These are phyloP conservation scores for Mycena pura DNA, from an alignment of 768 basidiomycete species.

Conservation along the genomic window DNA sequence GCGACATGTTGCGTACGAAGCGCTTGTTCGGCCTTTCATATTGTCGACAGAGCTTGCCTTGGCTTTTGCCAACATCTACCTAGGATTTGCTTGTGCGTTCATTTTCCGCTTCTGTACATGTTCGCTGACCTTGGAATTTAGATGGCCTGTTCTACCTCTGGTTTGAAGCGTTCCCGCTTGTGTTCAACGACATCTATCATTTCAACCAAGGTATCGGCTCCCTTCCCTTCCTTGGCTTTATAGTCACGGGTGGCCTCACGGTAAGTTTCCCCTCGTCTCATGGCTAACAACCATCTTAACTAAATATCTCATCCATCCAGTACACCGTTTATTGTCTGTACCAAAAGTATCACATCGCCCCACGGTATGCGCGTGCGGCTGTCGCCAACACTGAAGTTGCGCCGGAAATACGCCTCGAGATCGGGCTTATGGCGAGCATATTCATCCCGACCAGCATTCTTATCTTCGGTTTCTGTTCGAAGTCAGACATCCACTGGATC, in stretches of 20 bases:
- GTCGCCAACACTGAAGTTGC: conserved; percentile 19
- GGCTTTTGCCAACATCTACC: conserved; percentile 37
- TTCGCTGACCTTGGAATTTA: background rate
- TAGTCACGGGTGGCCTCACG: conserved; percentile 26
- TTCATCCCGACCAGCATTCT: conserved; percentile 42
- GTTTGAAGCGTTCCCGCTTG: conserved; percentile 42
- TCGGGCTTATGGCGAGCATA: conserved; percentile 39
- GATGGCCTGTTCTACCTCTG: conserved; percentile 32
- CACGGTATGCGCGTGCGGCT: conserved; percentile 21
- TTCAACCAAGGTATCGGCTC: conserved; percentile 39
- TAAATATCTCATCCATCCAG: conserved; percentile 17
- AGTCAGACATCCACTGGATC: conserved; percentile 40
- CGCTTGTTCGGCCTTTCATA: conserved; percentile 39
- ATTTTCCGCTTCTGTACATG: background rate
- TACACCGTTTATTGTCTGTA: conserved; percentile 30
- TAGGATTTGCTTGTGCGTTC: conserved; percentile 36
- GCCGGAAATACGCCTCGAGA: conserved; percentile 40
- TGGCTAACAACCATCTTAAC: background rate
- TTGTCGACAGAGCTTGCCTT: conserved; percentile 40
- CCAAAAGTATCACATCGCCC: conserved; percentile 31
- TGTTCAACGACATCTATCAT: conserved; percentile 40
- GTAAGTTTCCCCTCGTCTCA: background rate
- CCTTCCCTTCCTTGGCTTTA: conserved; percentile 38
- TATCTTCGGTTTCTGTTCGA: conserved; percentile 42
- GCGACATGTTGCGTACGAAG: conserved; percentile 26